These are phyloP conservation scores for Paradendryphiella salina DNA, from an alignment of 2,329 filamentous ascomycete genomes.

Conservation along the genomic window DNA sequence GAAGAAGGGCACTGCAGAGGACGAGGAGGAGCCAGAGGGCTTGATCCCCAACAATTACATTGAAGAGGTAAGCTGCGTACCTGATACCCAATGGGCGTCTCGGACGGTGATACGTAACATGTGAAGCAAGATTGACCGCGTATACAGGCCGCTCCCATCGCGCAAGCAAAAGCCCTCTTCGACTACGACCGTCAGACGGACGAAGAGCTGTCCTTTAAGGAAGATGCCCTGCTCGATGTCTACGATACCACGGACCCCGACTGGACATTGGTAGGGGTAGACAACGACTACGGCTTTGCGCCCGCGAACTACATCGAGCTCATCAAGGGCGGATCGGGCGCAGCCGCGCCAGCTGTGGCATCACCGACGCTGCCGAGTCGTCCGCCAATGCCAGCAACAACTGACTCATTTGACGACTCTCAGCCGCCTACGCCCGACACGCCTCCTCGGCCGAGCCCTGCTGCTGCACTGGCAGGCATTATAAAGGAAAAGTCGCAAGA, in stretches of 20 bases:
- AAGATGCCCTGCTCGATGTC: conserved; percentile 80
- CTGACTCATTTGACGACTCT: conserved; percentile 51
- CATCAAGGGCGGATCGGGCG: conserved; percentile 52
- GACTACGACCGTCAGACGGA: conserved; percentile 97
- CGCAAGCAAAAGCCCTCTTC: conserved; percentile 88
- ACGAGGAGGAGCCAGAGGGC: conserved; percentile 88
- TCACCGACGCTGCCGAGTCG: conserved; percentile 52
- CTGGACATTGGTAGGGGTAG: conserved; percentile 88
- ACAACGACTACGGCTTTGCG: conserved; percentile 88
- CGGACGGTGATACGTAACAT: neutral
- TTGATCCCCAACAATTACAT: conserved; percentile 94
- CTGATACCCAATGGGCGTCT: neutral
- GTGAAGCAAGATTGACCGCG: conserved; percentile 11
- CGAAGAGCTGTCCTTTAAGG: conserved; percentile 93
- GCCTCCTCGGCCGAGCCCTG: conserved; percentile 57
- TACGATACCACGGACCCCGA: conserved; percentile 92
- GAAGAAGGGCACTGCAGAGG: conserved; percentile 76
- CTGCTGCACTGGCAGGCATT: conserved; percentile 61
- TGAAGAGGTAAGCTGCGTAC: conserved; percentile 67
- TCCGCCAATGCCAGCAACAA: conserved; percentile 45
- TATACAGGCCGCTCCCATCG: conserved; percentile 61
- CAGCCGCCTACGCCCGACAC: conserved; percentile 51
- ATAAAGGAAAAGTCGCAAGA: conserved; percentile 55
- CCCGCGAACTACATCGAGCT: conserved; percentile 95
- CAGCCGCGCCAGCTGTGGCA: conserved; percentile 37